A percentile compares a stretch with the other conserved stretches of the same genome.
Evolutionary conservation across 306 rosid species (phyloP).

Genomic region (Malus sieversii): DNA sequence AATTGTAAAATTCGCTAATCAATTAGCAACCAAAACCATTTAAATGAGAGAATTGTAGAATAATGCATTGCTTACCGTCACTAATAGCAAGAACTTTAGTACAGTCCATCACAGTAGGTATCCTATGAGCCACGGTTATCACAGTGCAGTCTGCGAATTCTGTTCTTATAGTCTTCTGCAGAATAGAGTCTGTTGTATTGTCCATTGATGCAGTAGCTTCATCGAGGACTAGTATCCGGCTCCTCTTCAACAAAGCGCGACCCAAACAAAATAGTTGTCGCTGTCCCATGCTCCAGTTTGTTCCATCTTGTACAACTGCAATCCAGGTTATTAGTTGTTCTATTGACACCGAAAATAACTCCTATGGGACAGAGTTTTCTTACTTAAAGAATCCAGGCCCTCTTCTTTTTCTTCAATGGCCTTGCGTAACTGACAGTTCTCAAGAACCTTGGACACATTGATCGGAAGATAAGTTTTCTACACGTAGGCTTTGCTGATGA

Average conservation of each 20-base stretch:
- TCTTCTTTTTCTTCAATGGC: slow-evolving; percentile 15
- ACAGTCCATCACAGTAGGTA: slow-evolving; percentile 28
- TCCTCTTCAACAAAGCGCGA: slow-evolving; percentile 18
- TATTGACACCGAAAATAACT: neutral
- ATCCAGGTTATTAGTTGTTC: neutral
- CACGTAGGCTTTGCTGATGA: too few species aligned
- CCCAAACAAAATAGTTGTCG: slow-evolving; percentile 26
- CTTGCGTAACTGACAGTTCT: slow-evolving; percentile 16
- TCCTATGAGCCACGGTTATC: slow-evolving; percentile 26
- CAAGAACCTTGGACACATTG: slow-evolving; percentile 8
- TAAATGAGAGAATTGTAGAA: neutral
- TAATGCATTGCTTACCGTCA: slow-evolving; percentile 14
- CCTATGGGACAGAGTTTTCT: neutral
- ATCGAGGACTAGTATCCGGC: slow-evolving; percentile 18
- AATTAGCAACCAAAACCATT: neutral
- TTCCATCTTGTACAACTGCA: slow-evolving; percentile 23
- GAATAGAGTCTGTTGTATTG: slow-evolving; percentile 22
- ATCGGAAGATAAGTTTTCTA: neutral
- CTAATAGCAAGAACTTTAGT: slow-evolving; percentile 18
- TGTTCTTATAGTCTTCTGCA: slow-evolving; percentile 22
- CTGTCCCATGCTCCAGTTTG: slow-evolving; percentile 38
- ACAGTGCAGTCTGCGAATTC: slow-evolving; percentile 13
- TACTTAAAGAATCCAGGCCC: slow-evolving; percentile 25
- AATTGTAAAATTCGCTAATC: neutral
- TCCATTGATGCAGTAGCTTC: slow-evolving; percentile 36